Base-by-base conservation (phyloP, 345 rosid genomes). In the Cardamine resedifolia region DNA sequence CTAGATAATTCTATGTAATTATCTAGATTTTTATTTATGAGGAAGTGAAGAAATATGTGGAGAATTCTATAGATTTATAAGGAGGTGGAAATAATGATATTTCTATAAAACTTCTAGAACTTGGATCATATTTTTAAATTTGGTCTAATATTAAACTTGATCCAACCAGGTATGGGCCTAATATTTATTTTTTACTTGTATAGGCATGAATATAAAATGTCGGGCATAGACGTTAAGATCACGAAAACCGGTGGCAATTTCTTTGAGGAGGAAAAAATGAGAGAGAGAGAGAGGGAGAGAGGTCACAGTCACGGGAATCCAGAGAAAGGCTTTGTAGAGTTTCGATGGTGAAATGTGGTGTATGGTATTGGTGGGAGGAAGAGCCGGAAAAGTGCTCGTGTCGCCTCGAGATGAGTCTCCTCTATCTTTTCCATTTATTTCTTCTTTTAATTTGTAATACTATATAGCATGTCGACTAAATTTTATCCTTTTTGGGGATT, bases 351-450 rank as follows among this genome's bases (percentile, higher is more conserved):
- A 65, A 23, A 45, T 61, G 74, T 68, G 63, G 52, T 68, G 69
- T 45, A 63, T 30, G 11, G 66, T 74, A 51, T 74, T 58, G 55
- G 78, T 75, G 88, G 92, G 96, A 88, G 88, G 86, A 92, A 92
- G 84, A 87, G 87, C 91, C 90, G 92, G 96, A 85, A 90, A 92
- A 92, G 95, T 90, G 93, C 89, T 83, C 96, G 92, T 87, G 98
- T 88, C 89, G 87, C 96, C 95, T 92, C 90, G 96, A 83, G 77
- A 78, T 70, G 74, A 43, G 70, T 68, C 70, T 51, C 71, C 53
- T 11, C 38, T n/a, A n/a, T n/a, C n/a, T 68, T 60, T 19, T 7
- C 30, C 60, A 64, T 64, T 55, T 64, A 6, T 72, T 28, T 33
- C 41, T 53, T 53, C 20, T 34, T 65, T 66, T 58, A 14, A 16